Evolutionary conservation across 1,284 basidiomycete genomes (phyloP), one percentile per base, ranked within the genome.

Genomic region (Chalciporus sp.): DNA sequence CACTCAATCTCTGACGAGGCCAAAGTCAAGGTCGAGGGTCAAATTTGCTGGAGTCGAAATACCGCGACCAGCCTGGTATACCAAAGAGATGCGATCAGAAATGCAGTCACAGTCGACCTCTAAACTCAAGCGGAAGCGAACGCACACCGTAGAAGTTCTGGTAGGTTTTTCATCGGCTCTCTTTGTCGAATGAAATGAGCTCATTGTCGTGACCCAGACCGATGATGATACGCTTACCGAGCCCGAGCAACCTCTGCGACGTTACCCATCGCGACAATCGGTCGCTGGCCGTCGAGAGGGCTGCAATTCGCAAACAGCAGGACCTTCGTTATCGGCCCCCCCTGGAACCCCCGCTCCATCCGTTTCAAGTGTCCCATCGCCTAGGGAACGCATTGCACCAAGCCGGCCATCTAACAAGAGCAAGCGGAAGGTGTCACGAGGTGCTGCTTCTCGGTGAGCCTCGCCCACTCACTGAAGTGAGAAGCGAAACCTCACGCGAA

Each of bases 371-470:
- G 14, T 28, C n/a, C 35, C 17, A 3, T 35, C 40, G 19, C 29
- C 17, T 11, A 4, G 9, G 6, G 4, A 23, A 2, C 57, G 52
- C 49, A 56, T 46, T 19, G 42, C 19, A 33, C 14, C 48, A 7
- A 41, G 7, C 42, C 50, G 23, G 31, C 40, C 52, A 9, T n/a
- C 19, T 19, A 19, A 52, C 1, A 61, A 53, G 47, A 68, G 53
- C 52, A 66, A 62, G 49, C 65, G 50, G 46, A 69, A 64, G 50
- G 42, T 42, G 31, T 40, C 52, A 11, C 59, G 43, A 54, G 62
- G 67, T 58, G 42, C 66, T 65, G 64, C 64, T 66, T 69, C 64
- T 61, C 66, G 64, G 64, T 66, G 66, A 66, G 64, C 66, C 52
- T 51, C 52, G 53, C 61, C 53, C 58, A 53, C 64, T 68, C 68